A percentile compares a stretch with the other conserved stretches of the same genome.
These are phyloP conservation scores for Candida awuae DNA, from an alignment of 805 yeast species.

Conservation along the genomic window DNA sequence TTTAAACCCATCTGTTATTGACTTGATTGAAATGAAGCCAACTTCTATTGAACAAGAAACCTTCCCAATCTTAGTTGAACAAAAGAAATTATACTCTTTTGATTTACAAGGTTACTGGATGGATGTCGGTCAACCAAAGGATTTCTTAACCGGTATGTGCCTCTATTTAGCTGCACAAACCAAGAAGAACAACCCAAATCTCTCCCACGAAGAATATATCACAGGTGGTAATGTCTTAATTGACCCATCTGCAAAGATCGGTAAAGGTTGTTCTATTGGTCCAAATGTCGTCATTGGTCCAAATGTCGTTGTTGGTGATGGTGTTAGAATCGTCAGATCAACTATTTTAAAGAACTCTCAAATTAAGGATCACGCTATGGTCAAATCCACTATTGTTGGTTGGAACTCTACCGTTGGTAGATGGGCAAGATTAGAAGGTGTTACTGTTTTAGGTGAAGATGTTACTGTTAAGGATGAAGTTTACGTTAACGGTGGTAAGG, in stretches of 20 bases:
- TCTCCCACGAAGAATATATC: constrained; percentile 56
- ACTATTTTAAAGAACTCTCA: constrained; percentile 86
- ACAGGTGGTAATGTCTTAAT: constrained; percentile 89
- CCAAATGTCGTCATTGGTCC: constrained; percentile 98
- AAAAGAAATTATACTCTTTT: constrained; percentile 82
- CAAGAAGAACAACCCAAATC: constrained; percentile 66
- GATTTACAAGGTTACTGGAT: constrained; percentile 99
- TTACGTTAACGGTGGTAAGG: constrained; percentile 98
- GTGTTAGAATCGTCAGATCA: constrained; percentile 96
- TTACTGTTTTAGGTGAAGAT: constrained; percentile 96
- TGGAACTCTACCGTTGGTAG: constrained; percentile 98
- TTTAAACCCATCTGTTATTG: constrained; percentile 94
- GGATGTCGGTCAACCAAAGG: constrained; percentile 99
- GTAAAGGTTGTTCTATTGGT: constrained; percentile 90
- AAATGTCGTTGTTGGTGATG: constrained; percentile 90
- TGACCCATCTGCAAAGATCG: constrained; percentile 91
- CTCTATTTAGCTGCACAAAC: constrained; percentile 81
- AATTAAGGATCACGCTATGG: constrained; percentile 96
- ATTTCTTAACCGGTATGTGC: constrained; percentile 92
- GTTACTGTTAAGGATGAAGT: constrained; percentile 97
- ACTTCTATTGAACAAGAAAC: constrained; percentile 99
- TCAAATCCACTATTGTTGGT: constrained; percentile 95
- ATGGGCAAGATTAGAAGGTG: constrained; percentile 99
- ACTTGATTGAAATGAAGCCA: constrained; percentile 94
- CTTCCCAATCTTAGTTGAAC: constrained; percentile 91